Evolutionary conservation across 371 early-diverging fungal species (phyloP), one percentile per base, ranked within the genome.

Genomic region (Mucor piriformis): DNA sequence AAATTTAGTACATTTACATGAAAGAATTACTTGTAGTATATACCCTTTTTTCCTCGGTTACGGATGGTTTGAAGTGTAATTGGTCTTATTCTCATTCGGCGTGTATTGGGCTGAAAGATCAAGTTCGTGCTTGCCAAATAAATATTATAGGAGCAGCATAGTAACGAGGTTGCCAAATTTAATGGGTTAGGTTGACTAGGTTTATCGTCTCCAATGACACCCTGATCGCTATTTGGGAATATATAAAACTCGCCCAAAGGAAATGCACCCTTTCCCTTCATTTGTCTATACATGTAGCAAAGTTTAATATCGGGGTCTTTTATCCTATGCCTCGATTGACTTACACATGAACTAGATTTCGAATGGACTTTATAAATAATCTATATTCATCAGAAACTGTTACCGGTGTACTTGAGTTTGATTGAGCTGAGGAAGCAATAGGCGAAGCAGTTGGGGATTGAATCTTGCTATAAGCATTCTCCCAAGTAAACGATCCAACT

Each of bases 401-500:
- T 2, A 75, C 70, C 32, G 74, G 60, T 12, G 57, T 33, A 29
- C 55, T 54, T 3, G 70, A 20, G 23, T 59, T 69, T 24, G 69
- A 53, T 29, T 69, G 73, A n/a, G 57, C 20, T 32, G 61, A 47
- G 15, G 54, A 35, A 12, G 72, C 47, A 42, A 57, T 43, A 20
- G 65, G 78, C 5, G 75, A 78, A 13, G 72, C 70, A 20, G 69
- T 69, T 2, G 74, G 73, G 47, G 67, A 79, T 50, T 61, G 66
- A n/a, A 63, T 54, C 34, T 60, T 69, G 0, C 66, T 60, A 46
- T 66, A 66, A 11, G 69, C 60, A 48, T 61, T 69, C 34, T 79
- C 79, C 79, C 76, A 79, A 2, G 79, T 76, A 40, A 79, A 79
- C 2, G 74, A 74, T 3, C 76, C 76, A 15, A 79, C 61, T 46